Base-by-base conservation (phyloP, 371 early-diverging fungal genomes). In the Rhizopus sp. region DNA sequence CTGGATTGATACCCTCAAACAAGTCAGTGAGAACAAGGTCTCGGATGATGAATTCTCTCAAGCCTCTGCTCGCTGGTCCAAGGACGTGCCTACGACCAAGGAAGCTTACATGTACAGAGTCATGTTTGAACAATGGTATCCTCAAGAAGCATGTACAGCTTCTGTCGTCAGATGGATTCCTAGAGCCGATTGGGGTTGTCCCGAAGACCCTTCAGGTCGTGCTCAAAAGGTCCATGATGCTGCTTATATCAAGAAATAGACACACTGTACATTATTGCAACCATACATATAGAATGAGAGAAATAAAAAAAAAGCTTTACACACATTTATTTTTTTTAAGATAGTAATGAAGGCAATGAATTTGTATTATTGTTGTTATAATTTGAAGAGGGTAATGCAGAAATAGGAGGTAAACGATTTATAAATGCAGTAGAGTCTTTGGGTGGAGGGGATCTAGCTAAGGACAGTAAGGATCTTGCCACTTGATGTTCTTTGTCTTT, bases 141-240 rank as follows among this genome's bases (percentile, higher is more conserved):
- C 98, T 51, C 89, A 94, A 77, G 82, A 89, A 59, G 90, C 91
- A 23, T 95, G 94, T 75, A 76, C 90, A 55, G 83, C 86, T 64
- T 90, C 89, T 45, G 96, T 96, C 13, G 93, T 94, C 6, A 75
- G 95, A 62, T 98, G 98, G 98, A 89, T 96, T 63, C 98, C 98
- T 44, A 76, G 96, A 53, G 88, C 80, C 48, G 98, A 98, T 72
- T 98, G 98, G 98, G 95, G 97, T 54, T 96, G 96, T 80, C 81
- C 93, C 62, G 93, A 93, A 62, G 98, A 98, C 74, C 98, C 98
- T 48, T 93, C 94, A 35, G 98, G 98, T 64, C 90, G 98, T 73
- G 98, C 98, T 5, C 98, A 97, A 77, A 88, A 87, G 73, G 89
- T 84, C 12, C 97, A 96, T 61, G 83, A 85, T 31, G 63, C 83